phyloP scores from a whole-genome alignment of 495 filamentous ascomycete genomes.

The Pseudevernia furfuracea region DNA sequence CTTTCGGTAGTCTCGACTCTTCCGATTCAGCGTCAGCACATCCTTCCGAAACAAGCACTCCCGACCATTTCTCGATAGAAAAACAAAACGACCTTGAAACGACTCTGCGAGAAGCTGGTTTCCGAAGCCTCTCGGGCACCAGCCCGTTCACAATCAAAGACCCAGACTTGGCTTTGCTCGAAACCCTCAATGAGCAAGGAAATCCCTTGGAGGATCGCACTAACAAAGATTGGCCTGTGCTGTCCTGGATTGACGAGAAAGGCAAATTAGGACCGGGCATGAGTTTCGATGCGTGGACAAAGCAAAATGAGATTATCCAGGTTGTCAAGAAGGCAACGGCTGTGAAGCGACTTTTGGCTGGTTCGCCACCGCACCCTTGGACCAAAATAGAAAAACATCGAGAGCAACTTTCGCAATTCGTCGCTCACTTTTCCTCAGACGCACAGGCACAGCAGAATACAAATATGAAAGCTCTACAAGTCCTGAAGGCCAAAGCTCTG shows the following conservation, averaged over 20 bases:
- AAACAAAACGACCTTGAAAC: background rate
- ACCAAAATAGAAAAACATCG: background rate
- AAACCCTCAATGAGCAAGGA: background rate
- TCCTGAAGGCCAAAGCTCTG: background rate
- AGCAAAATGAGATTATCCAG: background rate
- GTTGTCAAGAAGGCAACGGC: constrained; percentile 4
- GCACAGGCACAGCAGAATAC: background rate
- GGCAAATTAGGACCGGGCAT: background rate
- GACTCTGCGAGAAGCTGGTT: constrained; percentile 1
- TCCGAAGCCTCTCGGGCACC: background rate
- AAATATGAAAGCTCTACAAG: background rate
- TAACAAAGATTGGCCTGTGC: background rate
- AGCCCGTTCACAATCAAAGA: background rate
- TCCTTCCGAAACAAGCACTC: background rate
- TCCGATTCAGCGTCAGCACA: background rate
- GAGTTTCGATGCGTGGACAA: background rate
- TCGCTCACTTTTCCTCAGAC: background rate
- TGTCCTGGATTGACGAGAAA: background rate
- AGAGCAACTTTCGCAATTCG: background rate
- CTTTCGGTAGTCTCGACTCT: background rate
- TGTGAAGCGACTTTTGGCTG: constrained; percentile 5
- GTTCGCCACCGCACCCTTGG: background rate
- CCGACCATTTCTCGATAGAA: background rate
- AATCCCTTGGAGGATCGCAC: background rate
- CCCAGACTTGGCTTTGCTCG: background rate